Percentiles rank a stretch among this genome's conserved stretches.
phyloP scores from a whole-genome alignment of 331 rosid genomes.

The Quercus lobata region DNA sequence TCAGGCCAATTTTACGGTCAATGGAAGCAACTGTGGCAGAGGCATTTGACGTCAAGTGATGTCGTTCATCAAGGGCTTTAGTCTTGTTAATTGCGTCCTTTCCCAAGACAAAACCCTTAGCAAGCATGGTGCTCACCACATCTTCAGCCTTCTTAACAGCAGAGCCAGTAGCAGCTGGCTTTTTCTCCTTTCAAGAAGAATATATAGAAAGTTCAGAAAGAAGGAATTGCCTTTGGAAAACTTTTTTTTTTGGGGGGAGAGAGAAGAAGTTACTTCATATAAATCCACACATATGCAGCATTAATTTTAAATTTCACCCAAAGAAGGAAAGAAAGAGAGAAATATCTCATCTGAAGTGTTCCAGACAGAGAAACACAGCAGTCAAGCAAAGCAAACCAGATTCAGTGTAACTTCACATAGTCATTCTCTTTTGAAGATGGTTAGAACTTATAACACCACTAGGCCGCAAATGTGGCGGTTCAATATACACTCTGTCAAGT shows the following conservation, averaged over 20 bases:
- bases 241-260: neutral
- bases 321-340: no score
- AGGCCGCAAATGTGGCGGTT: no score
- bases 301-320: no score
- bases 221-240: neutral
- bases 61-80: slow-evolving; percentile 65
- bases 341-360: no score
- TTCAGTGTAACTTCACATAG: no score
- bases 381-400: no score
- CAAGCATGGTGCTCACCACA: slow-evolving; percentile 80
- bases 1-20: slow-evolving; percentile 62
- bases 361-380: no score
- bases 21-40: slow-evolving; percentile 69
- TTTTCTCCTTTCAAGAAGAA: slow-evolving; percentile 34
- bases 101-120: slow-evolving; percentile 77
- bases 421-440: no score
- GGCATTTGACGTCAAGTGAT: slow-evolving; percentile 61
- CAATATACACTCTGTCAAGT: neutral
- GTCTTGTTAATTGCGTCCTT: slow-evolving; percentile 76
- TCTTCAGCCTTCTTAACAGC: slow-evolving; percentile 68
- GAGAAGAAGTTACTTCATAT: no score
- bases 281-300: no score
- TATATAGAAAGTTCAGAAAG: slow-evolving; percentile 5
- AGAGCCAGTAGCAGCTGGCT: slow-evolving; percentile 21
- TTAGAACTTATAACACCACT: no score